phyloP scores from a whole-genome alignment of 805 yeast species.

The Kazachstania bromeliacearum region DNA sequence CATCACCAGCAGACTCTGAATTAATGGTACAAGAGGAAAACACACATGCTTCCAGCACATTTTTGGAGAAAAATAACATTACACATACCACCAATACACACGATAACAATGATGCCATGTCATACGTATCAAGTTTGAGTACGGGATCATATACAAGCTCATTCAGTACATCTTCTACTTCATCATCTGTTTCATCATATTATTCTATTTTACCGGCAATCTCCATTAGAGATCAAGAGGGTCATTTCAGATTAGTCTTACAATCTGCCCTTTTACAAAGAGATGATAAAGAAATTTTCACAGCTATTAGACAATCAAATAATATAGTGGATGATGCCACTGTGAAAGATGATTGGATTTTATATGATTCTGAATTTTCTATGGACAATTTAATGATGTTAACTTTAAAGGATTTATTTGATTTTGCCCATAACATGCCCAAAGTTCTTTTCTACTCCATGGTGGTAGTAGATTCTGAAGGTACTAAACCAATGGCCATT shows the following conservation, averaged over 20 bases:
- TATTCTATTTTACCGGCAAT: conserved; percentile 26
- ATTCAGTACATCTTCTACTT: conserved; percentile 1
- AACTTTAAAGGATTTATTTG: conserved; percentile 12
- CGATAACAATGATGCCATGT: conserved; percentile 1
- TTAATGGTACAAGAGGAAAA: neutral
- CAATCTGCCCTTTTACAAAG: conserved; percentile 26
- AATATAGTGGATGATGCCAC: conserved; percentile 23
- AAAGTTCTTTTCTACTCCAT: conserved; percentile 18
- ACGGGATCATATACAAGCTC: conserved; percentile 1
- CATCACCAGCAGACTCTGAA: neutral
- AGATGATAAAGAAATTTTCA: conserved; percentile 20
- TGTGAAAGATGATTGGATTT: conserved; percentile 34
- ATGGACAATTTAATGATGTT: conserved; percentile 28
- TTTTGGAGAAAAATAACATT: too few relatives aligned
- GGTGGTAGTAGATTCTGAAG: conserved; percentile 9
- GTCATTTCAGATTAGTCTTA: conserved; percentile 27
- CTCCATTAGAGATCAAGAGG: conserved; percentile 23
- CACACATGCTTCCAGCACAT: too few relatives aligned
- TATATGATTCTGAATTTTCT: conserved; percentile 33
- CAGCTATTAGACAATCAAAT: conserved; percentile 30
- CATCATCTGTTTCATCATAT: conserved; percentile 4
- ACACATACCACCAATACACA: too few relatives aligned
- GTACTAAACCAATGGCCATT: neutral
- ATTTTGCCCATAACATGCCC: conserved; percentile 7
- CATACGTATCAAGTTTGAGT: conserved; percentile 2